Conservation (phyloP, 345 rosid species). For the Lepidium africanum region DNA sequence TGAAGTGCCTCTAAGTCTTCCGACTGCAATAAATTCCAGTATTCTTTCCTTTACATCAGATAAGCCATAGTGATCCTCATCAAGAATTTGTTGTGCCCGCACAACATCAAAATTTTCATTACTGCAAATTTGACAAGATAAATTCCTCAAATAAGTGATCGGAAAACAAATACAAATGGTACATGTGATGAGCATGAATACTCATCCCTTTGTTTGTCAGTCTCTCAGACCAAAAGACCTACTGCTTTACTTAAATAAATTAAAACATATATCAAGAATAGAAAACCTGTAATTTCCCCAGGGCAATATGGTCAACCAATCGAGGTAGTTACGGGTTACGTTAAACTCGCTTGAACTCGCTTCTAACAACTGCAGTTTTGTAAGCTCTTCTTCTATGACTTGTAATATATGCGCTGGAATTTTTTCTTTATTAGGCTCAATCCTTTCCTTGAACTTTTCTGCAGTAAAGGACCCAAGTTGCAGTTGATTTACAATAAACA, state of each 20-base stretch:
- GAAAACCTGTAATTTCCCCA: conserved; percentile 95
- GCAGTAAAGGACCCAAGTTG: conserved; percentile 26
- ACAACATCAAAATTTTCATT: conserved; percentile 93
- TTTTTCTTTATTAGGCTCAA: conserved; percentile 79
- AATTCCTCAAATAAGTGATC: neutral
- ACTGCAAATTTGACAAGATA: conserved; percentile 38
- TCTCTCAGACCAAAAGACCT: conserved; percentile 1
- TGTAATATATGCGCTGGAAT: conserved; percentile 84
- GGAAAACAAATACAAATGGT: neutral
- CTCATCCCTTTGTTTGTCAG: neutral
- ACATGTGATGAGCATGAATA: neutral
- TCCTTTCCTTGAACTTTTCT: conserved; percentile 93
- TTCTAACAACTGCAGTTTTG: conserved; percentile 93
- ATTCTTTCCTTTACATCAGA: conserved; percentile 96
- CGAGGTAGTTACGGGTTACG: conserved; percentile 98
- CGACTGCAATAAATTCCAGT: conserved; percentile 97
- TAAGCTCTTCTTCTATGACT: conserved; percentile 97
- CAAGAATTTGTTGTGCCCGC: conserved; percentile 82
- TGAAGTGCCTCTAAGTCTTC: conserved; percentile 93
- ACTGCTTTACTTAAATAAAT: neutral
- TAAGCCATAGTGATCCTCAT: conserved; percentile 98
- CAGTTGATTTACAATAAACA: neutral
- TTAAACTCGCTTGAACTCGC: conserved; percentile 99
- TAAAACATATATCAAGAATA: neutral
- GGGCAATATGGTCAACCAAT: conserved; percentile 94